Evolutionary conservation across 2,329 filamentous ascomycete genomes (phyloP), one percentile per base, ranked within the genome.

Genomic region (Diplodia corticola): DNA sequence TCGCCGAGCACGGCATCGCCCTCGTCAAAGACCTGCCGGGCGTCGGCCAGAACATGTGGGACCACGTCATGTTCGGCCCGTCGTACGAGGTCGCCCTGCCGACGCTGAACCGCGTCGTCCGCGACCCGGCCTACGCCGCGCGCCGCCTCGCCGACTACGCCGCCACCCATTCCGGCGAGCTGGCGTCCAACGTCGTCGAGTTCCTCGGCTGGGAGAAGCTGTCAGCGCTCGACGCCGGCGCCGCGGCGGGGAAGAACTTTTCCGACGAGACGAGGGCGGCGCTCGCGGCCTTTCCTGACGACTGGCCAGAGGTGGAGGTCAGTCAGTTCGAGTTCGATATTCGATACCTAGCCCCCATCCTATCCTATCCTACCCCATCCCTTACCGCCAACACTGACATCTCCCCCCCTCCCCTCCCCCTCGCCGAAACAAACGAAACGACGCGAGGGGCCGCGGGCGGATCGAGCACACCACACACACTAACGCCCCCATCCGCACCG

Each of bases 11-110:
- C 48, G 66, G 67, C 13, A 76, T 76, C 33, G 37, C 66, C 6
- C 65, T 75, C 2, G 53, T 76, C 12, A 53, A 68, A 0, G 69
- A 74, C 26, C 69, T 57, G 5, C 66, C 67, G 0, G 72, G 72
- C 49, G 74, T 77, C 5, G 75, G 75, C 4, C 69, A 75, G 48
- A 70, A 69, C 53, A 70, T 73, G 69, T 79, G 76, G 76, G 70
- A 72, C 63, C 69, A 70, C 51, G 49, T 69, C 24, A 68, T 73
- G 48, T 71, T 73, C 48, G 71, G 73, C 4, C 69, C 70, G 1
- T 64, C 64, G 2, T 73, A 74, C 54, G 68, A 67, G 44, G 67
- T 70, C 48, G 69, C 68, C 20, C 64, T 74, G 20, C 44, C 66
- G 9, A 74, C 72, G 0, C 67, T 69, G 2, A 66, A 68, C 5